A percentile compares a stretch with the other conserved stretches of the same genome.
These are phyloP conservation scores for Daedaleopsis sinensis DNA, from an alignment of 768 basidiomycete species.

Conservation along the genomic window DNA sequence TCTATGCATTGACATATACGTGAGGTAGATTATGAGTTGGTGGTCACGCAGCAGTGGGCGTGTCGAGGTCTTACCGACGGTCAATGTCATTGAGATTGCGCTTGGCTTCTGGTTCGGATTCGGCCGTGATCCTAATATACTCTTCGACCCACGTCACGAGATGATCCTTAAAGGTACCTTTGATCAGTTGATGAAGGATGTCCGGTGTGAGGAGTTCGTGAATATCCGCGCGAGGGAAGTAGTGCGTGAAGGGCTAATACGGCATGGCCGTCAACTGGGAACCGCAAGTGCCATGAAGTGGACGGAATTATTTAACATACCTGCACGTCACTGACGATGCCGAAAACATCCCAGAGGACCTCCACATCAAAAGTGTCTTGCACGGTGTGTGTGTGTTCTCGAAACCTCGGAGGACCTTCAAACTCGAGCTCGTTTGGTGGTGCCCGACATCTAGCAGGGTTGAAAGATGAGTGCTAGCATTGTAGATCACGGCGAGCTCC, in stretches of 20 bases:
- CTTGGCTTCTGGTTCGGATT: background rate
- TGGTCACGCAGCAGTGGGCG: background rate
- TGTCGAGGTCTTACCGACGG: background rate
- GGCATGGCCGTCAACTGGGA: background rate
- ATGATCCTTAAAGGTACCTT: slow-evolving; percentile 28
- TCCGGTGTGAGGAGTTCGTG: slow-evolving; percentile 21
- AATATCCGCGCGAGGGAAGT: slow-evolving; percentile 27
- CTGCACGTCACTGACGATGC: slow-evolving; percentile 27
- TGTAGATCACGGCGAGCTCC: too few species aligned
- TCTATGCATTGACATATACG: background rate
- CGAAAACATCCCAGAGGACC: slow-evolving; percentile 33
- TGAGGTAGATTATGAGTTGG: background rate
- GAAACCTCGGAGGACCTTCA: too few species aligned
- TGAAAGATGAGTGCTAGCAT: too few species aligned
- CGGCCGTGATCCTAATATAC: slow-evolving; percentile 18
- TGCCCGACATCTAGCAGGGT: too few species aligned
- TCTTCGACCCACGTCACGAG: slow-evolving; percentile 18
- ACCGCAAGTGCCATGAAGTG: too few species aligned
- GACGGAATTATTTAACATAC: slow-evolving; percentile 17
- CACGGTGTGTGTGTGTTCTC: background rate
- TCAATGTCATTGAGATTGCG: slow-evolving; percentile 1
- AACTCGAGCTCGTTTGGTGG: too few species aligned
- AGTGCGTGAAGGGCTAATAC: slow-evolving; percentile 23
- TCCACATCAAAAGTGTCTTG: too few species aligned
- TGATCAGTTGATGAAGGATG: slow-evolving; percentile 27